Base-by-base conservation (phyloP, 305 asterid genomes). In the Fraxinus latifolia region DNA sequence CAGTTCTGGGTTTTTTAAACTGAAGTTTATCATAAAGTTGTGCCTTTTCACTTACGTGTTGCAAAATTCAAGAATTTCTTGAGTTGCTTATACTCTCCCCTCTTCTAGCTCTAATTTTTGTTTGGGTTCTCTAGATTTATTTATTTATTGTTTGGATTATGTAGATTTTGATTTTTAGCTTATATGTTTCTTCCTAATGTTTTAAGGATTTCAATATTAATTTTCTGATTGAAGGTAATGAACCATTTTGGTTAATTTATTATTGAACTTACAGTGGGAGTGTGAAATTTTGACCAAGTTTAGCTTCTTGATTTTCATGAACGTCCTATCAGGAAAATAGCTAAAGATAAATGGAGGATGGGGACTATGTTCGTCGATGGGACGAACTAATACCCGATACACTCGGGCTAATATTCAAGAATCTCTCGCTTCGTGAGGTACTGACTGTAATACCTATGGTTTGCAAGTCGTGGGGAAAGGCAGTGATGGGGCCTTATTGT, bases 381-480 rank as follows among this genome's bases (percentile, higher is more conserved):
- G 70, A 60, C 9, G 70, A 60, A 7, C 71, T 42, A 33, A 74
- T 23, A 79, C 80, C 34, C 29, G 70, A 60, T 60, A 19, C 31
- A 21, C 70, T 60, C 4, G 70, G 29, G 4, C 25, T 67, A 1
- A 60, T 60, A 60, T 60, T 19, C 31, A 60, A 60, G 70, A 92
- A 90, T 75, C 95, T 95, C 9, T 67, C 95, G 8, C 85, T 93
- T 36, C 68, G 37, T 2, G 98, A 93, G 86, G 82, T 91, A 27
- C 90, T n/a, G 62, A 53, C 97, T n/a, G 90, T 91, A 44, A 93
- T 92, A 32, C 97, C 97, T 6, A 87, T 86, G 77, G 98, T 95
- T 58, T 92, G 98, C 87, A 94, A 92, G 80, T 95, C 99, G 36
- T 95, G 98, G 99, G 83, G 81, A 14, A 89, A 83, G 83, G 97